Percentiles rank a stretch among this genome's conserved stretches.
These are phyloP conservation scores for Brassica juncea DNA, from an alignment of 345 rosid genomes.

Conservation along the genomic window DNA sequence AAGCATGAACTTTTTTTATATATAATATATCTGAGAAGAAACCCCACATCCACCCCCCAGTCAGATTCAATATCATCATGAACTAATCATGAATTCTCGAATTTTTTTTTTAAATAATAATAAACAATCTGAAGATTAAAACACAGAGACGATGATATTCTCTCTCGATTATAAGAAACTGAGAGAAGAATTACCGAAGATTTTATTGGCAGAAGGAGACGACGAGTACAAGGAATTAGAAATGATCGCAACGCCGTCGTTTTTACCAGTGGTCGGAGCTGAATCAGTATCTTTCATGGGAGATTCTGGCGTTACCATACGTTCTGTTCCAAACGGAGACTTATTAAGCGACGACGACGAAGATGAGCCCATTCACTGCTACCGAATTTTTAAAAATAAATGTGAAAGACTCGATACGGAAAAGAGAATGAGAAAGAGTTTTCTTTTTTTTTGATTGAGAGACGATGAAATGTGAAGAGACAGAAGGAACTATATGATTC, in stretches of 20 bases:
- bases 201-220: slow-evolving; percentile 28
- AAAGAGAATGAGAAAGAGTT: background rate
- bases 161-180: background rate
- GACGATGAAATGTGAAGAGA: background rate
- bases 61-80: slow-evolving; percentile 29
- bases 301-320: slow-evolving; percentile 38
- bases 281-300: background rate
- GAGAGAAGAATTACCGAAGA: slow-evolving; percentile 7
- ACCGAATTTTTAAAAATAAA: background rate
- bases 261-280: background rate
- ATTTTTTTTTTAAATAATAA: background rate
- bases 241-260: slow-evolving; percentile 6
- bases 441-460: background rate
- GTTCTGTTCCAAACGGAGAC: slow-evolving; percentile 32
- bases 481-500: background rate
- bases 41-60: slow-evolving; percentile 18
- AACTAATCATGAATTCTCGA: slow-evolving; percentile 19
- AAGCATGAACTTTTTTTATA: background rate
- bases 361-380: slow-evolving; percentile 34
- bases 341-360: slow-evolving; percentile 35
- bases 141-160: background rate
- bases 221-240: background rate
- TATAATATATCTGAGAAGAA: slow-evolving; percentile 1
- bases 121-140: slow-evolving; percentile 5
- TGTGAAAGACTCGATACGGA: background rate